A percentile compares a stretch with the other conserved stretches of the same genome.
These are phyloP conservation scores for Sporormia fimetaria DNA, from an alignment of 495 filamentous ascomycete genomes.

Conservation along the genomic window DNA sequence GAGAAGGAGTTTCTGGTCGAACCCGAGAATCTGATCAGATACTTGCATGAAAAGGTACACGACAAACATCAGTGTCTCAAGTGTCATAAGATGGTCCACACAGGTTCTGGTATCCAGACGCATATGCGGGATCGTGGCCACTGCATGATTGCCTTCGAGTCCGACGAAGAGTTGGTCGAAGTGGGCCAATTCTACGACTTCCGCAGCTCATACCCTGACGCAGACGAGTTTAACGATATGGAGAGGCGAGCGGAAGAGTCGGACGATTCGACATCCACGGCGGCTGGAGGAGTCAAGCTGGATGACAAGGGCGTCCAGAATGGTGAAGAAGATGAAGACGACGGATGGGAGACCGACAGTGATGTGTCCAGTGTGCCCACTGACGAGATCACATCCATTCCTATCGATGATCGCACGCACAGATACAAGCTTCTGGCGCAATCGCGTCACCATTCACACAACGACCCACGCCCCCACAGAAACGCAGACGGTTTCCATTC, in stretches of 20 bases:
- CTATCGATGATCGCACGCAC: constrained; percentile 51
- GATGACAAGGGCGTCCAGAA: constrained; percentile 21
- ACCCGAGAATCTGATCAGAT: constrained; percentile 66
- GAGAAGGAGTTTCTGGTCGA: constrained; percentile 73
- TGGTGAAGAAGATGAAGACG: constrained; percentile 34
- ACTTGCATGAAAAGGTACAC: constrained; percentile 61
- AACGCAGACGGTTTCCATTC: constrained; percentile 63
- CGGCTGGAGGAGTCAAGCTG: constrained; percentile 49
- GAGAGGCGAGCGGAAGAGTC: constrained; percentile 37
- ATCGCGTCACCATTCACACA: constrained; percentile 54
- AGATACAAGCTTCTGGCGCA: constrained; percentile 48
- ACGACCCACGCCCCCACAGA: constrained; percentile 51
- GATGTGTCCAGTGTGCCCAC: constrained; percentile 73
- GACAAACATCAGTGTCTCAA: constrained; percentile 71
- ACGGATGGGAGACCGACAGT: constrained; percentile 89
- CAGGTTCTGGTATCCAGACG: constrained; percentile 63
- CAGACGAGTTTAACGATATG: constrained; percentile 34
- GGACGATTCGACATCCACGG: constrained; percentile 35
- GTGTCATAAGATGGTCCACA: constrained; percentile 68
- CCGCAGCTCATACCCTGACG: constrained; percentile 81
- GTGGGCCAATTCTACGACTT: constrained; percentile 99
- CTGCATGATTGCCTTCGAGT: constrained; percentile 88
- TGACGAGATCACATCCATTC: constrained; percentile 59
- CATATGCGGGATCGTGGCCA: constrained; percentile 97
- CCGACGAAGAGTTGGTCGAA: constrained; percentile 81